A percentile compares a stretch with the other conserved stretches of the same genome.
Evolutionary conservation across 495 filamentous ascomycete species (phyloP).

Genomic region (Neohortaea acidophila): DNA sequence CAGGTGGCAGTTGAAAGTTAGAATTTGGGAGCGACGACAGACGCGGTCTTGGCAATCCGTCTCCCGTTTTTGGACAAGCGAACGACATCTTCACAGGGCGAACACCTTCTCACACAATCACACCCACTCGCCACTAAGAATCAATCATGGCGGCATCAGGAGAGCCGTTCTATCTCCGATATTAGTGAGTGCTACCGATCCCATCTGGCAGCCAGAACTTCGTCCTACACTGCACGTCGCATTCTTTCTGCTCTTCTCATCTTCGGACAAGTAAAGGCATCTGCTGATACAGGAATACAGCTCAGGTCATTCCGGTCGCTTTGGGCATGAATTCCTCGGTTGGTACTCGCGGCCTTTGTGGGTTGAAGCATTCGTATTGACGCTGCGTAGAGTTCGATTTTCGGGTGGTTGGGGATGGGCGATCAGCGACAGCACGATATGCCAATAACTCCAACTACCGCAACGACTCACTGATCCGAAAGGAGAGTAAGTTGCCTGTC

Average conservation of each 20-base stretch:
- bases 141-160: constrained; percentile 23
- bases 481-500: constrained; percentile 75
- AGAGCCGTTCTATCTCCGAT: constrained; percentile 90
- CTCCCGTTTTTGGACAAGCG: too few species aligned
- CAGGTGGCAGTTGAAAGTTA: too few species aligned
- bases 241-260: too few species aligned
- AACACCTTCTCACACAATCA: background rate
- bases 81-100: too few species aligned
- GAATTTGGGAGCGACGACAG: too few species aligned
- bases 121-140: too few species aligned
- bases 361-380: background rate
- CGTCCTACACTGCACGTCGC: too few species aligned
- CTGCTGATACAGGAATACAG: constrained; percentile 32
- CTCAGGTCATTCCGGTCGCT: constrained; percentile 93
- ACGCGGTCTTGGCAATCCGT: too few species aligned
- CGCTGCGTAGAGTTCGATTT: constrained; percentile 76
- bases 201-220: too few species aligned
- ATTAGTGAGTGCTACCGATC: constrained; percentile 56
- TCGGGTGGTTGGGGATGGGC: constrained; percentile 80
- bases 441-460: constrained; percentile 99
- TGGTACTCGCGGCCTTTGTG: constrained; percentile 15
- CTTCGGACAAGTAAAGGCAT: background rate
- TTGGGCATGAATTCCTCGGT: constrained; percentile 98
- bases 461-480: constrained; percentile 95
- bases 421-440: constrained; percentile 86